Conservation (phyloP, 495 filamentous ascomycete species). For the Talaromyces trachyspermus region DNA sequence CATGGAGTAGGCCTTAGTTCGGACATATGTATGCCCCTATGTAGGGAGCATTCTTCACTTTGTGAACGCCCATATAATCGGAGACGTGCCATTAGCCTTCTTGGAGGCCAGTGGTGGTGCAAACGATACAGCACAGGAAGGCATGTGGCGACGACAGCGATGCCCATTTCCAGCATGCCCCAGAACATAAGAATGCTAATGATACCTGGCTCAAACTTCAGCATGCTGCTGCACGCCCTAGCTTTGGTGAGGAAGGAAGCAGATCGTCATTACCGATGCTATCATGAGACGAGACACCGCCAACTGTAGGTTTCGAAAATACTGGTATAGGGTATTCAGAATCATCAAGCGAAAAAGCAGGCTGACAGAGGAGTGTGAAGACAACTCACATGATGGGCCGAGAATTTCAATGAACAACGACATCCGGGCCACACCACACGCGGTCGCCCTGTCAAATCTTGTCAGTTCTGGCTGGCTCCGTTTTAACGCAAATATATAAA, state of each 20-base stretch:
- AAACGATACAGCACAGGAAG: not conserved
- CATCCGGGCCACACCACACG: not conserved
- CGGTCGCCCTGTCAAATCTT: not conserved
- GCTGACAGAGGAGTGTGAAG: not conserved
- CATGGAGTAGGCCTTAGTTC: not conserved
- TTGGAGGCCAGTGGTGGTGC: not conserved
- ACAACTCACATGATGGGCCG: not conserved
- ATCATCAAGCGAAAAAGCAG: not conserved
- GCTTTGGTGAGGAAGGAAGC: not conserved
- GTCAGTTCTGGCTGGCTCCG: not conserved
- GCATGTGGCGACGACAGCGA: not conserved
- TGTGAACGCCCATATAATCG: not conserved
- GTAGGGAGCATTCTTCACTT: not conserved
- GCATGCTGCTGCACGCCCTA: not conserved
- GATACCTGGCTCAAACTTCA: not conserved
- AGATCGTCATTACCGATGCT: not conserved
- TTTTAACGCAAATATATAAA: not conserved
- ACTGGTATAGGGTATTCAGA: not conserved
- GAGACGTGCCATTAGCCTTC: not conserved
- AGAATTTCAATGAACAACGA: not conserved
- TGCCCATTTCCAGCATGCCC: not conserved
- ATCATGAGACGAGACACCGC: not conserved
- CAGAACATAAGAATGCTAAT: not conserved
- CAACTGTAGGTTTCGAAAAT: not conserved
- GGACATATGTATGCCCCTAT: not conserved